These are phyloP conservation scores for sweet orange (Citrus sinensis) DNA, from an alignment of 345 rosid genomes.

Conservation along the genomic window DNA sequence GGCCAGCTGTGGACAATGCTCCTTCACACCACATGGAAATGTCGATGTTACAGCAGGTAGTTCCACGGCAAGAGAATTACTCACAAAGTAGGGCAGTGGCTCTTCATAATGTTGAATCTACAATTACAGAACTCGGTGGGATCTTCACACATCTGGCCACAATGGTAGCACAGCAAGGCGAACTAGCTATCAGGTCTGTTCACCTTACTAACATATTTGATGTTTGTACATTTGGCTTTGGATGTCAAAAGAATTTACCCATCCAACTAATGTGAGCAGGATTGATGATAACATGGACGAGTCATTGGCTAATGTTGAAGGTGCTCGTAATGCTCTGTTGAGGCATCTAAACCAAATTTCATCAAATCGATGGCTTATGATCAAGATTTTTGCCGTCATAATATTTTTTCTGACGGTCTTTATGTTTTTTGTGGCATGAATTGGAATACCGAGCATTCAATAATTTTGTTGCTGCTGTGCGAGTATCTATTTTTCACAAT, in stretches of 20 bases:
- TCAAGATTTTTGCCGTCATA: constrained; percentile 79
- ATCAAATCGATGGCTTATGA: constrained; percentile 92
- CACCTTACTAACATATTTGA: constrained; percentile 1
- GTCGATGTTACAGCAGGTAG: constrained; percentile 87
- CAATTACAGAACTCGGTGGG: constrained; percentile 84
- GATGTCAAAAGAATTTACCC: constrained; percentile 1
- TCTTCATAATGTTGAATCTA: constrained; percentile 84
- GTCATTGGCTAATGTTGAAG: constrained; percentile 80
- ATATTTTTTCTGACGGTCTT: constrained; percentile 64
- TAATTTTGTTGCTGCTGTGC: neutral
- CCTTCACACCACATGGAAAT: constrained; percentile 80
- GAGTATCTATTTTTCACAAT: neutral
- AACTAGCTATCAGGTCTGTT: constrained; percentile 75
- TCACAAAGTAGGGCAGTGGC: constrained; percentile 69
- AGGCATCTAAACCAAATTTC: constrained; percentile 76
- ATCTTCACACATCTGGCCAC: constrained; percentile 88
- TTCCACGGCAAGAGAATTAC: constrained; percentile 70
- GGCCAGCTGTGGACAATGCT: constrained; percentile 62
- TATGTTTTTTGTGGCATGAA: constrained; percentile 70
- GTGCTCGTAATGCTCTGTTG: constrained; percentile 69
- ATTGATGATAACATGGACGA: constrained; percentile 94
- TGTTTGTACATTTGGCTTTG: neutral
- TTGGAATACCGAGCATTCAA: neutral
- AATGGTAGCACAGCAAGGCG: constrained; percentile 90
- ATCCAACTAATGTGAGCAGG: constrained; percentile 41